These are phyloP conservation scores for Dactylellina drechsleri DNA, from an alignment of 2,329 filamentous ascomycete genomes.

Conservation along the genomic window DNA sequence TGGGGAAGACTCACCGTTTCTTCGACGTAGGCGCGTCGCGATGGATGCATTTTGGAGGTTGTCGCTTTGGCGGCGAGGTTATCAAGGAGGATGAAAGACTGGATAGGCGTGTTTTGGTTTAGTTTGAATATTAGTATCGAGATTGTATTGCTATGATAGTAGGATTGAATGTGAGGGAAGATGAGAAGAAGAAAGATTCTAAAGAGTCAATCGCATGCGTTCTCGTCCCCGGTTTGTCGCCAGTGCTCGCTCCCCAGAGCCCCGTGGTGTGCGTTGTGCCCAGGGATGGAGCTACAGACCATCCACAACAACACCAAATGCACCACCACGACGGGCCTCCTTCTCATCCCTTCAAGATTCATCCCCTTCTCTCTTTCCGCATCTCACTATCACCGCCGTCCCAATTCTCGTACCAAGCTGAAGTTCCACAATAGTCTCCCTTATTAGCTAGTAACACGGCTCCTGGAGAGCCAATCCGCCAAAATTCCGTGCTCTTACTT, in stretches of 20 bases:
- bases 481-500: constrained; percentile 51
- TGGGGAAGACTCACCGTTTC: constrained; percentile 38
- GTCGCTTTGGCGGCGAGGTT: neutral
- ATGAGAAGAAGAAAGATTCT: too few species aligned
- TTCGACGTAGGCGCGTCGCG: constrained; percentile 55
- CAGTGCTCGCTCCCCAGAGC: too few species aligned
- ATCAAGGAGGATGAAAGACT: neutral
- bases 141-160: too few species aligned
- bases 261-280: neutral
- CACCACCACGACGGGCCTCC: neutral
- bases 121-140: too few species aligned
- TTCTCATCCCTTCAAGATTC: constrained; percentile 1
- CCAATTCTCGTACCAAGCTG: too few species aligned
- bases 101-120: too few species aligned
- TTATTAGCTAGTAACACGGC: neutral
- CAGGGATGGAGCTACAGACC: neutral
- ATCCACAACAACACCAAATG: constrained; percentile 32
- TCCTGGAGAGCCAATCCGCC: constrained; percentile 8
- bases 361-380: neutral
- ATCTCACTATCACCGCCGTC: neutral
- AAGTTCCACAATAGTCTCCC: neutral
- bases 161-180: too few species aligned
- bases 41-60: constrained; percentile 42
- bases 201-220: too few species aligned
- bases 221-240: too few species aligned